A percentile compares a stretch with the other conserved stretches of the same genome.
Evolutionary conservation across 495 filamentous ascomycete genomes (phyloP).

Genomic region (Aspergillus baeticus): DNA sequence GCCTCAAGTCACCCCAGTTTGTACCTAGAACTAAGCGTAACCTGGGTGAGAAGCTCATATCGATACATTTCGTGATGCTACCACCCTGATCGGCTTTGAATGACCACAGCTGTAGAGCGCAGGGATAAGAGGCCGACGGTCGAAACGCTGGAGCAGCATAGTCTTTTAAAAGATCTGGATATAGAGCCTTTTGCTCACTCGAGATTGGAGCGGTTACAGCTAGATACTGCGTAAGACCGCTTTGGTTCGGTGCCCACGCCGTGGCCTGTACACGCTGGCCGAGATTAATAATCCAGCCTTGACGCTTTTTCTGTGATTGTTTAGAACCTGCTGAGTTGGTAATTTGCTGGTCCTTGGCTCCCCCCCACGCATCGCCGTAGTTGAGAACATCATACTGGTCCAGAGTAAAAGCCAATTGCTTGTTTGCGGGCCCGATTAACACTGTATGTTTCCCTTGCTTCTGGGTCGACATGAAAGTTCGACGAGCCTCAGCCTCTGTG

Average conservation of each 20-base stretch:
- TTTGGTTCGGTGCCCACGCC: constrained; percentile 58
- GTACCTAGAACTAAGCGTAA: constrained; percentile 56
- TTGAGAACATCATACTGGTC: constrained; percentile 38
- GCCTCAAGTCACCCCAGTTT: constrained; percentile 59
- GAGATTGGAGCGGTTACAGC: constrained; percentile 45
- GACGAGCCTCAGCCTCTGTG: constrained; percentile 26
- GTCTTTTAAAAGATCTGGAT: constrained; percentile 24
- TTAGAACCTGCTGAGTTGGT: neutral
- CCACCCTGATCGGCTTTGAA: constrained; percentile 41
- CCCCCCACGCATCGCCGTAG: constrained; percentile 45
- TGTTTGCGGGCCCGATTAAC: constrained; percentile 50
- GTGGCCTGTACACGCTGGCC: constrained; percentile 50
- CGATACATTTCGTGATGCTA: constrained; percentile 30
- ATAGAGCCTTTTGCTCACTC: constrained; percentile 30
- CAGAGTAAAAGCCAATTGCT: constrained; percentile 43
- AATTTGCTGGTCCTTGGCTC: constrained; percentile 15
- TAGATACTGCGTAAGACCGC: constrained; percentile 53
- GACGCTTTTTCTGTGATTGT: constrained; percentile 28
- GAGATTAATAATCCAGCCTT: constrained; percentile 60
- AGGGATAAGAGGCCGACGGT: constrained; percentile 44
- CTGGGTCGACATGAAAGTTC: constrained; percentile 40
- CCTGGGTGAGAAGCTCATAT: constrained; percentile 37
- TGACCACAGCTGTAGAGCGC: constrained; percentile 59
- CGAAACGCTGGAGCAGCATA: constrained; percentile 45
- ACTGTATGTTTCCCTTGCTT: constrained; percentile 38